Conservation (phyloP, 2,329 filamentous ascomycete species). For the Colletotrichum phormii region DNA sequence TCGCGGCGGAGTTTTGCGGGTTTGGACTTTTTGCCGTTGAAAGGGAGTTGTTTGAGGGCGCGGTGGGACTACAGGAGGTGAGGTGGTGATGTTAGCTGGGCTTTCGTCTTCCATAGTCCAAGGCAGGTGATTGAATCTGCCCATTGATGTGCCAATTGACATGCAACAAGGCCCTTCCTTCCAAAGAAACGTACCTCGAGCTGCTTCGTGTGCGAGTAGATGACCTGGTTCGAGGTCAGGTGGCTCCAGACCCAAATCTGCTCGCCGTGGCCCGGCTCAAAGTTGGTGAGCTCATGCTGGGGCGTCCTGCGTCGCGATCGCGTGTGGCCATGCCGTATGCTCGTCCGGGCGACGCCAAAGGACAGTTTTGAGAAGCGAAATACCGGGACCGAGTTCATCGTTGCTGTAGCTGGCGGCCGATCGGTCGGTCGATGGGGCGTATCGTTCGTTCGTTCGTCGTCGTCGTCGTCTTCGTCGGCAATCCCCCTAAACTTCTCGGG, state of each 20-base stretch:
- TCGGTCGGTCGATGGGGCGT: slow-evolving; percentile 2
- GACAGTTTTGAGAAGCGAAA: slow-evolving; percentile 56
- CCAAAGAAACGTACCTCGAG: slow-evolving; percentile 54
- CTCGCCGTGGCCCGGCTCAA: slow-evolving; percentile 62
- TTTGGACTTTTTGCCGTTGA: slow-evolving; percentile 75
- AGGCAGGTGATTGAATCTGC: too few relatives aligned
- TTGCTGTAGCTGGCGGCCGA: slow-evolving; percentile 31
- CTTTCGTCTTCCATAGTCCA: not conserved
- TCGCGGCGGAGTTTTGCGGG: slow-evolving; percentile 74
- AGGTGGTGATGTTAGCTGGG: slow-evolving; percentile 7
- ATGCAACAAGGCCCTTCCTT: too few relatives aligned
- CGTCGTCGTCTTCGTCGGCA: slow-evolving; percentile 30
- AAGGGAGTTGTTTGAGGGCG: slow-evolving; percentile 69
- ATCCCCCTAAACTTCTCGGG: not conserved
- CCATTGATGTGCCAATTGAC: not conserved
- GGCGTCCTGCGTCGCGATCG: slow-evolving; percentile 38
- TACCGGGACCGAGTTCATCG: slow-evolving; percentile 51
- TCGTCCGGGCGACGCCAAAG: slow-evolving; percentile 52
- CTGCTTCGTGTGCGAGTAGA: slow-evolving; percentile 62
- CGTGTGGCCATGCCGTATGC: slow-evolving; percentile 53
- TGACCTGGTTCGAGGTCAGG: slow-evolving; percentile 60
- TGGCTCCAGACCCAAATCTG: slow-evolving; percentile 68
- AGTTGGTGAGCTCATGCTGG: slow-evolving; percentile 39
- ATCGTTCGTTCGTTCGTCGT: not conserved
- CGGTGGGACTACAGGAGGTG: slow-evolving; percentile 51